A percentile compares a stretch with the other conserved stretches of the same genome.
These are phyloP conservation scores for Septoria linicola DNA, from an alignment of 2,329 filamentous ascomycete species.

Conservation along the genomic window DNA sequence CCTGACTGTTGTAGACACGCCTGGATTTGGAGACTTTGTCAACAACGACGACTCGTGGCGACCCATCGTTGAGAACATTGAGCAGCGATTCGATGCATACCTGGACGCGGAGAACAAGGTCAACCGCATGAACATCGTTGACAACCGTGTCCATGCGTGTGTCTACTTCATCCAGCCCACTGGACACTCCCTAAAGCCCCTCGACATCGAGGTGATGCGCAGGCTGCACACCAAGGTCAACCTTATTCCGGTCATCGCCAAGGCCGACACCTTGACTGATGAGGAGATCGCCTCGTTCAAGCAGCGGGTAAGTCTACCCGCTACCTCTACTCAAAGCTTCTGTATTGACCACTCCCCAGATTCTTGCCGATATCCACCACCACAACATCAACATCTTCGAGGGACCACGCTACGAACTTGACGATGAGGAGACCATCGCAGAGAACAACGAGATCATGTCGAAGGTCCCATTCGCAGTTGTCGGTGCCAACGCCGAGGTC, in stretches of 20 bases:
- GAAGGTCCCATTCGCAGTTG: conserved; percentile 97
- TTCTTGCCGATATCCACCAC: conserved; percentile 92
- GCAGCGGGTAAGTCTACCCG: conserved; percentile 70
- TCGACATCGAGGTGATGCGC: conserved; percentile 99
- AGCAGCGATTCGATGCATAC: conserved; percentile 97
- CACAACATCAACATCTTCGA: conserved; percentile 99
- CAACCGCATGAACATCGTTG: conserved; percentile 99
- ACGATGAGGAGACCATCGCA: conserved; percentile 98
- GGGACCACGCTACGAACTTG: conserved; percentile 94
- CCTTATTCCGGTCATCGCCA: conserved; percentile 97
- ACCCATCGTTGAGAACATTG: conserved; percentile 98
- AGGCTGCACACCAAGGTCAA: conserved; percentile 99
- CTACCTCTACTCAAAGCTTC: neutral
- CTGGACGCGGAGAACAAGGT: conserved; percentile 99
- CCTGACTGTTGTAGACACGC: conserved; percentile 94
- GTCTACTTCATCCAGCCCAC: conserved; percentile 99
- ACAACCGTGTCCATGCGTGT: conserved; percentile 98
- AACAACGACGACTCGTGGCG: conserved; percentile 99
- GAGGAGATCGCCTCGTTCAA: conserved; percentile 96
- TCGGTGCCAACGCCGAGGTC: conserved; percentile 94
- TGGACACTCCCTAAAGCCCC: conserved; percentile 94
- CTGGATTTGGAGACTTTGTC: conserved; percentile 97
- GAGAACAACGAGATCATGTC: conserved; percentile 99
- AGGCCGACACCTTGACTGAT: conserved; percentile 95
- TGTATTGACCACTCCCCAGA: conserved; percentile 57